Evolutionary conservation across 129 eudicot species (phyloP).

Genomic region (Escallonia rubra): DNA sequence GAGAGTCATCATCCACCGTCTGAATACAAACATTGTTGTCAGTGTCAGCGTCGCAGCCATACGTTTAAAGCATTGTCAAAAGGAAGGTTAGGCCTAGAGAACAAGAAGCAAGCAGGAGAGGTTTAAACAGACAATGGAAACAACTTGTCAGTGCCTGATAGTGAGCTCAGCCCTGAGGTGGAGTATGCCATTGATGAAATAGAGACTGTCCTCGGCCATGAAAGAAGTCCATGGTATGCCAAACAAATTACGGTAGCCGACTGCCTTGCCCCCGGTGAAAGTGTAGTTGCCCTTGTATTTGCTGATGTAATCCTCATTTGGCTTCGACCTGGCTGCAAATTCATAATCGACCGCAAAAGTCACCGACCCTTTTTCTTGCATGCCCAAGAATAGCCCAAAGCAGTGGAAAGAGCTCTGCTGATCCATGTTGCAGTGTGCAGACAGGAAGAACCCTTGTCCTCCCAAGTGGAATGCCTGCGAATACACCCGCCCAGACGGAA

Average conservation of each 20-base stretch:
- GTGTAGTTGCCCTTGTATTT: constrained; percentile 83
- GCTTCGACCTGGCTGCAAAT: constrained; percentile 71
- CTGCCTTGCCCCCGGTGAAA: constrained; percentile 79
- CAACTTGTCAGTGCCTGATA: constrained; percentile 31
- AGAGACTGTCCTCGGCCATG: constrained; percentile 63
- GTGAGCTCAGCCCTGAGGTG: constrained; percentile 86
- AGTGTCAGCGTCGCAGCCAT: neutral
- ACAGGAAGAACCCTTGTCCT: constrained; percentile 74
- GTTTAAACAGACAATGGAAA: neutral
- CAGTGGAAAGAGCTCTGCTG: constrained; percentile 79
- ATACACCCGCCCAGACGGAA: constrained; percentile 69
- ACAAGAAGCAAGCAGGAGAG: neutral
- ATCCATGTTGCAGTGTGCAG: constrained; percentile 85
- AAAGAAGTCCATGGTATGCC: constrained; percentile 72
- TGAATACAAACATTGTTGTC: neutral
- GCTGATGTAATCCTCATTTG: constrained; percentile 63
- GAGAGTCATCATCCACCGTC: neutral
- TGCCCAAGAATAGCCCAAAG: constrained; percentile 71
- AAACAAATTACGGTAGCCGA: constrained; percentile 72
- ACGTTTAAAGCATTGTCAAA: neutral
- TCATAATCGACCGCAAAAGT: constrained; percentile 77
- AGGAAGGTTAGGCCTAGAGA: too few relatives aligned
- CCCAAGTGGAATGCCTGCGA: constrained; percentile 84
- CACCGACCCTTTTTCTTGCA: constrained; percentile 78
- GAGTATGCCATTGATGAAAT: constrained; percentile 59